Evolutionary conservation across 169 alveolate species (phyloP), one percentile per base, ranked within the genome.

Genomic region (Cryptosporidium ubiquitum): DNA sequence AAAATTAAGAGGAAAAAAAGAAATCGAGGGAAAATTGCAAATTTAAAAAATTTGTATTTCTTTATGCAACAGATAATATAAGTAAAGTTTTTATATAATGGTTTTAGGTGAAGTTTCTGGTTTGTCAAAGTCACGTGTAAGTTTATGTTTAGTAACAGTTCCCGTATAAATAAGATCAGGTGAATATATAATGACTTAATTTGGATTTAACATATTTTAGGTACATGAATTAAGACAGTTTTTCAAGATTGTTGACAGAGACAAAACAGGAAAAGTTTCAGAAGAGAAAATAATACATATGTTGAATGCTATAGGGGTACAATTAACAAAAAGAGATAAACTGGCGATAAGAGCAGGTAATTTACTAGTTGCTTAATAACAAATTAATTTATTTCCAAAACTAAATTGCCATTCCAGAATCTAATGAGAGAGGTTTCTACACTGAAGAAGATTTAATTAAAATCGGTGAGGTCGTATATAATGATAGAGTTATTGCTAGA

Each of bases 321-420:
- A 79, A 47, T 42, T 79, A n/a, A 79, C 79, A 14, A 79, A 39
- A 42, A 79, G 89, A 29, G 89, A 79, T 20, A 61, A 61, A 42
- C 23, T 79, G 14, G 89, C 89, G 23, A 60, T 79, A 60, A 61
- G n/a, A 79, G 89, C 89, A 79, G 89, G 89, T 79, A 29, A 79
- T 20, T 1, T 26, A 9, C n/a, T 55, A n/a, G 20, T 2, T 16
- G 20, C 16, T 3, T 55, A 55, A 55, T 7, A 14, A 7, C 0
- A 35, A 55, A 26, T 55, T 23, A 10, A 55, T 55, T n/a, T n/a
- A 55, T 55, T 55, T 26, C 16, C 9, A 3, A 23, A 55, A 55
- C n/a, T 55, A 23, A 23, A 47, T 47, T 47, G 9, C 66, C 7
- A 16, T 23, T 31, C n/a, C 20, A 79, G 89, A 79, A 39, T 58